Evolutionary conservation across 768 basidiomycete genomes (phyloP).

Genomic region (Coprinopsis marcescibilis): DNA sequence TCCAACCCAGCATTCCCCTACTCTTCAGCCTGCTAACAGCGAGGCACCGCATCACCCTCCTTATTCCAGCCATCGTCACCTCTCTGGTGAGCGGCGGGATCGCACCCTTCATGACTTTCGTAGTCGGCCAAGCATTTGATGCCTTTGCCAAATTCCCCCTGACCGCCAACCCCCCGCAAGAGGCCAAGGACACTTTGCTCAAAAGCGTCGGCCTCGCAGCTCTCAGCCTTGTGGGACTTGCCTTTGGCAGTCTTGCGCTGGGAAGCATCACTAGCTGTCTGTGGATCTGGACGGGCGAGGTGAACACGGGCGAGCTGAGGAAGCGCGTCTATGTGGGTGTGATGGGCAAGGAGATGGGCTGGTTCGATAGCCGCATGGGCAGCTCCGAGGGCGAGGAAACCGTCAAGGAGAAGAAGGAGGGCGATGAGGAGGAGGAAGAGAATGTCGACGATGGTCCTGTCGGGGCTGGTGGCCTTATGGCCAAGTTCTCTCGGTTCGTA

Average conservation of each 20-base stretch:
- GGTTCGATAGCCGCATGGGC: slow-evolving; percentile 84
- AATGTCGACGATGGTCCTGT: slow-evolving; percentile 41
- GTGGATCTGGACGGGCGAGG: slow-evolving; percentile 88
- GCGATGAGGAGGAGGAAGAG: slow-evolving; percentile 26
- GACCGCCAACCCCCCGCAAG: slow-evolving; percentile 24
- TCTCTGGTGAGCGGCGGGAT: slow-evolving; percentile 64
- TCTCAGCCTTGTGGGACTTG: slow-evolving; percentile 61
- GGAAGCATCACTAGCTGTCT: slow-evolving; percentile 71
- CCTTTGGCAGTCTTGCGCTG: slow-evolving; percentile 58
- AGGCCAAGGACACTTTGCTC: slow-evolving; percentile 46
- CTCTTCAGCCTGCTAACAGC: slow-evolving; percentile 63
- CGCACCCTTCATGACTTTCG: slow-evolving; percentile 61
- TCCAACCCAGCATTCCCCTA: slow-evolving; percentile 47
- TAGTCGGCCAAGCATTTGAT: slow-evolving; percentile 42
- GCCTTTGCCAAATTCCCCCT: slow-evolving; percentile 49
- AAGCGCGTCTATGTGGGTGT: slow-evolving; percentile 65
- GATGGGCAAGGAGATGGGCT: slow-evolving; percentile 68
- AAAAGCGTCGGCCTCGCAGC: slow-evolving; percentile 56
- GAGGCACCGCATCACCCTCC: slow-evolving; percentile 48
- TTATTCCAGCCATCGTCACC: slow-evolving; percentile 58
- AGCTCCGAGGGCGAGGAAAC: slow-evolving; percentile 36
- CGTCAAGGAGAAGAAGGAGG: background rate
- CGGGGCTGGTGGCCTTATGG: slow-evolving; percentile 89
- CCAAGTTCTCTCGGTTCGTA: slow-evolving; percentile 77
- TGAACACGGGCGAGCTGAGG: slow-evolving; percentile 64